Evolutionary conservation across 306 rosid species (phyloP).

Genomic region (Macrotyloma uniflorum): DNA sequence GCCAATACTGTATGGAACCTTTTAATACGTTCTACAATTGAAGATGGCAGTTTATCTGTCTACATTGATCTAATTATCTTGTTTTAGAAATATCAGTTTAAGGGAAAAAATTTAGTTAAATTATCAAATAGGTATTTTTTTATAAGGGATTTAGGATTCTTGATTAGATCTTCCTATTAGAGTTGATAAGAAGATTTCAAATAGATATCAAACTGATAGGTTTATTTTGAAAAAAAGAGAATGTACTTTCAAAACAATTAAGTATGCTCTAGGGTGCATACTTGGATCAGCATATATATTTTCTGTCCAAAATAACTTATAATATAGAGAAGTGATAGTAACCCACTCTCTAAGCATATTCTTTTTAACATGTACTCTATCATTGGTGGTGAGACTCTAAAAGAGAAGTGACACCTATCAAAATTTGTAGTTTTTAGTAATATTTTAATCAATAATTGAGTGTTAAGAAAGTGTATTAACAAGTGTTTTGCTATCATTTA

Average conservation of each 20-base stretch:
- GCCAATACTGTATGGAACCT: neutral
- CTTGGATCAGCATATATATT: neutral
- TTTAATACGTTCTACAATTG: neutral
- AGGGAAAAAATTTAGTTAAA: neutral
- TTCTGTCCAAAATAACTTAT: neutral
- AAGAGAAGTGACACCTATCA: neutral
- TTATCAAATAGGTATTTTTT: neutral
- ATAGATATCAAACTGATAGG: neutral
- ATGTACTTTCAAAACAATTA: neutral
- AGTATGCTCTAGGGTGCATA: neutral
- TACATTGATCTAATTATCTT: neutral
- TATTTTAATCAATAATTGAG: neutral
- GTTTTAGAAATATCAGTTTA: neutral
- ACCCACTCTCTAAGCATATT: no score
- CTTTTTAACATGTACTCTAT: neutral
- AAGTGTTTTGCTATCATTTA: neutral
- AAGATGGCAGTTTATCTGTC: neutral
- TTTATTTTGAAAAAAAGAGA: neutral
- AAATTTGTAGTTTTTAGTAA: neutral
- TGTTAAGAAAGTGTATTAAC: neutral
- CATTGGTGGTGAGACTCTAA: neutral
- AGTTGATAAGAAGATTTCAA: neutral
- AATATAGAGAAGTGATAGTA: neutral
- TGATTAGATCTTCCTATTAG: neutral
- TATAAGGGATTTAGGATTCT: neutral